Base-by-base conservation (phyloP, 1,284 basidiomycete species). In the Ceratorhiza oryzae-sativae region DNA sequence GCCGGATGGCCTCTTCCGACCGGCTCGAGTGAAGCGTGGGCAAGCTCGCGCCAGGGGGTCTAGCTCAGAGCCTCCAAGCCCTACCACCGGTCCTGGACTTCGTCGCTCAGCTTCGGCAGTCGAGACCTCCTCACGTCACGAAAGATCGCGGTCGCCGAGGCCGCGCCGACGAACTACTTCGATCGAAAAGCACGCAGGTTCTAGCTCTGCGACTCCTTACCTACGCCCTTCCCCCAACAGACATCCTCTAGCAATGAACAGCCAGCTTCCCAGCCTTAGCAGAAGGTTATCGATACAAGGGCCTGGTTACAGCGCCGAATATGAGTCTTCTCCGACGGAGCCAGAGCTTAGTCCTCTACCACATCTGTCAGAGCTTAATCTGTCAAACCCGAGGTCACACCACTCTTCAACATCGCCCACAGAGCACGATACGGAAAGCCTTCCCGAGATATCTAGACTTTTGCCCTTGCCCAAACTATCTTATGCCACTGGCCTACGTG, bases 11-110 rank as follows among this genome's bases (percentile, higher is more conserved):
- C 25, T 68, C 34, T 68, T 55, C 32, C 63, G 51, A 56, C 36
- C 63, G 9, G 63, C 63, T 45, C 63, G 63, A 20, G 51, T 49
- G 15, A 68, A 56, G 51, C 63, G 63, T 20, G 63, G 63, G 32
- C 63, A 56, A 25, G 20, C 25, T 10, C 63, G 63, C 9, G 12
- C 27, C 27, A 27, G 30, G 5, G 51, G 51, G 13, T 55, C 51
- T n/a, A 68, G 41, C 39, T 20, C 63, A 13, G 51, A 56, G 6
- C 39, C 63, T 10, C 32, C 34, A 3, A 55, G 34, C 36, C 39
- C 63, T 15, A 53, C 49, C 9, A 20, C 36, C 3, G 15, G 18
- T 27, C 3, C 25, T 34, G 8, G n/a, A 23, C n/a, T 39, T 9
- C 51, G 39, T 23, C 39, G 51, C n/a, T 49, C 49, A 41, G 4